A percentile compares a stretch with the other conserved stretches of the same genome.
phyloP scores from a whole-genome alignment of 495 filamentous ascomycete genomes.

The Aspergillus leporis region DNA sequence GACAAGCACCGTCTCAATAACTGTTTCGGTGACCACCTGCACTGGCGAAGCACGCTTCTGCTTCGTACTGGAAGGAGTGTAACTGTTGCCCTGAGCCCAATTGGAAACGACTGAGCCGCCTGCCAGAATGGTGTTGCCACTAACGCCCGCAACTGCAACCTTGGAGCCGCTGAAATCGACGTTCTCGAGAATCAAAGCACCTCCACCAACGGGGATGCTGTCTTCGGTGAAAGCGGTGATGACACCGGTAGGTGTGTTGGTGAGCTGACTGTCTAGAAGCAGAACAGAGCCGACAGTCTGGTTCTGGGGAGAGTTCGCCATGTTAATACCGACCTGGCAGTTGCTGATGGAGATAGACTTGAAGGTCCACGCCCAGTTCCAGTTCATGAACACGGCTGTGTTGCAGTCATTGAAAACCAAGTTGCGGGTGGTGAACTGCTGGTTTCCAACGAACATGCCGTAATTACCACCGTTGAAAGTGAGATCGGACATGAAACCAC shows the following conservation, averaged over 20 bases:
- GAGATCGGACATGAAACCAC: slow-evolving; percentile 85
- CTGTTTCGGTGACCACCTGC: slow-evolving; percentile 32
- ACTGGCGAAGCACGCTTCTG: slow-evolving; percentile 30
- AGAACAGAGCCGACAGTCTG: slow-evolving; percentile 80
- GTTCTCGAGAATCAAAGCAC: slow-evolving; percentile 82
- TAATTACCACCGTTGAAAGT: slow-evolving; percentile 84
- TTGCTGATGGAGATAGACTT: slow-evolving; percentile 80
- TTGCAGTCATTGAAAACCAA: slow-evolving; percentile 85
- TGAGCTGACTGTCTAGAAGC: slow-evolving; percentile 76
- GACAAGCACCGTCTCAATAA: slow-evolving; percentile 19
- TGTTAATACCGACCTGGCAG: slow-evolving; percentile 78
- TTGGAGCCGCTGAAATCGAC: slow-evolving; percentile 68
- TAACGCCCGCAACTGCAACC: slow-evolving; percentile 51
- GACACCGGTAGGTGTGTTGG: slow-evolving; percentile 70
- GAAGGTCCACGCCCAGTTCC: slow-evolving; percentile 92
- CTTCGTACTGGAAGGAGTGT: slow-evolving; percentile 42
- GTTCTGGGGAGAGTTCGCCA: slow-evolving; percentile 62
- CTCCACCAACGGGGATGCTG: slow-evolving; percentile 65
- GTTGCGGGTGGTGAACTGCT: slow-evolving; percentile 94
- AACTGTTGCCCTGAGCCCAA: slow-evolving; percentile 75
- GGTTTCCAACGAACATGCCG: slow-evolving; percentile 86
- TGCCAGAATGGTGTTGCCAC: slow-evolving; percentile 59
- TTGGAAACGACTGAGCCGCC: slow-evolving; percentile 71
- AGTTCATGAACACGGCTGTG: slow-evolving; percentile 89
- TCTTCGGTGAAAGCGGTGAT: slow-evolving; percentile 66